Percentiles rank a stretch among this genome's conserved stretches.
phyloP scores from a whole-genome alignment of 2,329 filamentous ascomycete genomes.

The Gaeumannomyces sp. region DNA sequence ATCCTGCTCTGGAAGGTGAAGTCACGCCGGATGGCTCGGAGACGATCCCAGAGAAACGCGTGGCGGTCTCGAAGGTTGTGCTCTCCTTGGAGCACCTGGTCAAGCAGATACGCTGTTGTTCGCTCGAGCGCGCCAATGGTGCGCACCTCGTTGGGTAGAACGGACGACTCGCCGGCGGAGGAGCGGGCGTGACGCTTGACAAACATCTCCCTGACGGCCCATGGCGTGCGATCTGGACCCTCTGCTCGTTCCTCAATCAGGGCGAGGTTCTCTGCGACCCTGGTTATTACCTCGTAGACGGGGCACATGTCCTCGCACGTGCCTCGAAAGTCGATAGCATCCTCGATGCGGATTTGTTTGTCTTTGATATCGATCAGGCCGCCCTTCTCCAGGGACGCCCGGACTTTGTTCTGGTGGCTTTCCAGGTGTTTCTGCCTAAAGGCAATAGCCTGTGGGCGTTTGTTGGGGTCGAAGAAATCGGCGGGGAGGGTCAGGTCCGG shows the following conservation, averaged over 20 bases:
- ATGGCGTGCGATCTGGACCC: constrained; percentile 34
- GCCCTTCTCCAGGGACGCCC: constrained; percentile 50
- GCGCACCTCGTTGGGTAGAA: constrained; percentile 61
- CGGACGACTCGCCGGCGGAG: constrained; percentile 61
- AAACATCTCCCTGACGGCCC: constrained; percentile 48
- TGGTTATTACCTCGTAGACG: constrained; percentile 57
- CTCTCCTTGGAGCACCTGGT: constrained; percentile 50
- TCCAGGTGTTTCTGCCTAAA: constrained; percentile 49
- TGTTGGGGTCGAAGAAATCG: constrained; percentile 45
- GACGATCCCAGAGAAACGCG: constrained; percentile 63
- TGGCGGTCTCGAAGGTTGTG: constrained; percentile 35
- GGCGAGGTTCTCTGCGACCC: constrained; percentile 56
- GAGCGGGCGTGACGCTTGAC: constrained; percentile 63
- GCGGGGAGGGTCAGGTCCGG: constrained; percentile 48
- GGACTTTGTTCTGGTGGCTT: constrained; percentile 49
- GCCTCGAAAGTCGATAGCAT: constrained; percentile 62
- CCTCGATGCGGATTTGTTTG: constrained; percentile 52
- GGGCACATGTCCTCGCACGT: constrained; percentile 67
- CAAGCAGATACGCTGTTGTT: constrained; percentile 58
- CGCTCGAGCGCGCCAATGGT: constrained; percentile 51
- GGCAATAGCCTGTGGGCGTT: constrained; percentile 44
- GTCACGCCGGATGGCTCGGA: constrained; percentile 60
- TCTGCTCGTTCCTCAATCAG: constrained; percentile 47
- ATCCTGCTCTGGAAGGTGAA: constrained; percentile 62
- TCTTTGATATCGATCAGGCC: constrained; percentile 60